Evolutionary conservation across 768 basidiomycete species (phyloP), one percentile per base, ranked within the genome.

Genomic region (Tremella yokohamensis): DNA sequence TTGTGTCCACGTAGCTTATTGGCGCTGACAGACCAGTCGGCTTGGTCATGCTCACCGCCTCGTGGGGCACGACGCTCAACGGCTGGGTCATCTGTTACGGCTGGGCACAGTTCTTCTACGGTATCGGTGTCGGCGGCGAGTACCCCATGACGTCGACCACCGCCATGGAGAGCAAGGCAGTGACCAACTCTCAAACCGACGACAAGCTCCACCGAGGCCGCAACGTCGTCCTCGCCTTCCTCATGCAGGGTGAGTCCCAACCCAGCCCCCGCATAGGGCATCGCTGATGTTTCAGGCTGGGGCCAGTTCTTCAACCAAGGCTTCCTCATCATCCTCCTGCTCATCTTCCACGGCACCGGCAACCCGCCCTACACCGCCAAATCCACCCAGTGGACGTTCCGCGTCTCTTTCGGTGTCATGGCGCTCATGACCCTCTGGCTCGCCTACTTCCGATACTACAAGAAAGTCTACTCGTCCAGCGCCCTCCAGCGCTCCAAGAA

Each of bases 121-220:
- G 76, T 49, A 64, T 78, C 62, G 76, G 76, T 18, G 70, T 64
- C 22, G 63, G 67, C 26, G 67, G 67, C 49, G 73, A 76, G 61
- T 78, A 79, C 67, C 78, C 79, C 2, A 78, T 79, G 76, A 78
- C 78, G 1, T 76, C 77, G 2, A 76, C 79, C 1, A 72, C 72
- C 8, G 69, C 77, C 1, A 72, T 79, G 60, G 79, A 79, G 56
- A 66, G 66, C 48, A 66, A 70, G 50, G 40, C 58, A 1, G 60
- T 67, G 13, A 62, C 60, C 15, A 53, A 59, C 18, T 61, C 66
- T 25, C 69, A 76, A 37, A 68, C 67, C 29, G 78, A 79, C 49
- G 79, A 79, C 62, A 75, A 78, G 47, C 65, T 80, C 0, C 78
- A 79, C 62, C 63, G 78, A 55, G 78, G 78, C 7, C 63, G 78